Evolutionary conservation across 2,329 filamentous ascomycete species (phyloP).

Genomic region (Nothomitra cinnamomea): DNA sequence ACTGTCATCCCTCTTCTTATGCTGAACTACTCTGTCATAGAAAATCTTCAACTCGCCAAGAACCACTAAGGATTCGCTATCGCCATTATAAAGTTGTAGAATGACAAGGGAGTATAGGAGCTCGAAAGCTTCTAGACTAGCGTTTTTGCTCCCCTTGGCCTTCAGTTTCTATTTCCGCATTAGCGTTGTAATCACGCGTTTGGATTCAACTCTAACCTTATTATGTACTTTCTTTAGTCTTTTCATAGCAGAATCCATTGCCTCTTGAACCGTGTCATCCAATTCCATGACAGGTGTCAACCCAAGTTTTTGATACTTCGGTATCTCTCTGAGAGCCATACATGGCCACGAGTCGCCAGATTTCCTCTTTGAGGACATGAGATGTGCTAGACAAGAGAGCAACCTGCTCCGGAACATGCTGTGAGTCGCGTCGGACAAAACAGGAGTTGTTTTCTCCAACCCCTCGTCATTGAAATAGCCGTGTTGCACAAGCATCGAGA

Average conservation of each 20-base stretch:
- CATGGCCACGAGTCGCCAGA: constrained; percentile 9
- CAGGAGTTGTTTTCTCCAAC: constrained; percentile 23
- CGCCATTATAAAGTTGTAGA: constrained; percentile 78
- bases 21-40: constrained; percentile 42
- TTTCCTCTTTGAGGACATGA: constrained; percentile 25
- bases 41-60: constrained; percentile 67
- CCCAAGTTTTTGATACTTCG: constrained; percentile 23
- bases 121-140: constrained; percentile 46
- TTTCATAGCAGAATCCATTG: constrained; percentile 34
- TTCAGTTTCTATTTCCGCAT: background rate
- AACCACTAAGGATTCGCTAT: constrained; percentile 68
- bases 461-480: constrained; percentile 30
- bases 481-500: constrained; percentile 29
- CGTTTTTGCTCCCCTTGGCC: constrained; percentile 20
- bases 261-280: constrained; percentile 36
- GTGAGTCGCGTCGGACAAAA: constrained; percentile 29
- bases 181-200: constrained; percentile 10
- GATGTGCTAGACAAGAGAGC: constrained; percentile 34
- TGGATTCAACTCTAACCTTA: constrained; percentile 18
- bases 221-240: constrained; percentile 34
- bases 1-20: constrained; percentile 34
- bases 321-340: background rate
- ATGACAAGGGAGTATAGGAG: constrained; percentile 72
- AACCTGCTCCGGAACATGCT: constrained; percentile 36
- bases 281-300: constrained; percentile 34